These are phyloP conservation scores for Jaltomata sinuosa DNA, from an alignment of 257 asterid genomes.

Conservation along the genomic window DNA sequence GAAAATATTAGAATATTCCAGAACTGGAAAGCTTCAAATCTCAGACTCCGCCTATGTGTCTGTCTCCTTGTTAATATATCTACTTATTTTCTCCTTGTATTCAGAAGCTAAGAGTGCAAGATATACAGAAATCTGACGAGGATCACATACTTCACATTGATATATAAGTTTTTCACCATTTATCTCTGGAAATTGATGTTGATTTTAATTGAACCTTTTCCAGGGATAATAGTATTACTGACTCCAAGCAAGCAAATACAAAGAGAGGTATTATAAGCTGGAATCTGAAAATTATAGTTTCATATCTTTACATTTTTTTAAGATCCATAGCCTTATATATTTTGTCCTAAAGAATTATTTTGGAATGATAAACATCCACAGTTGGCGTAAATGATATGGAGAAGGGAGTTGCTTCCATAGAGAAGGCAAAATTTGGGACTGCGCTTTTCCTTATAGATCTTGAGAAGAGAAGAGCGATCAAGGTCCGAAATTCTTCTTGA, in stretches of 20 bases:
- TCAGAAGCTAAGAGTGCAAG: not conserved
- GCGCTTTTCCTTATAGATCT: slow-evolving; percentile 74
- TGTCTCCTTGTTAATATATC: no score
- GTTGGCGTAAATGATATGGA: slow-evolving; percentile 27
- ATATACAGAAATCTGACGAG: not conserved
- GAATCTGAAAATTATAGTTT: not conserved
- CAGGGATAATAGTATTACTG: slow-evolving; percentile 10
- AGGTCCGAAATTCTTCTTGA: slow-evolving; percentile 33
- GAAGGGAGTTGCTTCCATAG: slow-evolving; percentile 26
- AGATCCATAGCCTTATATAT: not conserved
- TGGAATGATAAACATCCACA: not conserved
- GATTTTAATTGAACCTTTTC: not conserved
- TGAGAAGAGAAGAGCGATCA: slow-evolving; percentile 69
- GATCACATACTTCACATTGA: not conserved
- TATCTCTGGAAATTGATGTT: not conserved
- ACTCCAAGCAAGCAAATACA: not conserved
- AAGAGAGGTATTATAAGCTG: not conserved
- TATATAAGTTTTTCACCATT: not conserved
- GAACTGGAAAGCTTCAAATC: no score
- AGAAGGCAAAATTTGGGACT: slow-evolving; percentile 72
- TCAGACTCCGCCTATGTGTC: no score
- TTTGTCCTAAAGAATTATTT: not conserved
- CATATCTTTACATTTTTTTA: not conserved
- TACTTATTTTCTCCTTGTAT: no score
- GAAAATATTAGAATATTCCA: no score